A percentile compares a stretch with the other conserved stretches of the same genome.
phyloP scores from a whole-genome alignment of 164 flowering plant species.

The Magnolia officinalis region DNA sequence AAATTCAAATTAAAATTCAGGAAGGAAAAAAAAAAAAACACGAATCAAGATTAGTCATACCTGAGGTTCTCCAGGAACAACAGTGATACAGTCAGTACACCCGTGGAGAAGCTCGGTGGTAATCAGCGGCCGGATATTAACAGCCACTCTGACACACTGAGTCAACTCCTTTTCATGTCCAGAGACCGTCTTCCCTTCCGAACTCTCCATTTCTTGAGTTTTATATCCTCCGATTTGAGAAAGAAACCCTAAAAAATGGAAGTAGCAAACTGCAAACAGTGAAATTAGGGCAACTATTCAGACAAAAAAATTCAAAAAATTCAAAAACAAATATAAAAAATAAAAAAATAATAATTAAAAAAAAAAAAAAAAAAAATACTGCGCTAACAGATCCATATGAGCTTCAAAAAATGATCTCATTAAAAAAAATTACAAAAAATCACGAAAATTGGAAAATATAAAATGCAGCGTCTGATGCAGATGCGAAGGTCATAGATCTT shows the following conservation, averaged over 20 bases:
- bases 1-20: neutral
- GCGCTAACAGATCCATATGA: neutral
- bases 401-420: neutral
- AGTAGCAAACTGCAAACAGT: neutral
- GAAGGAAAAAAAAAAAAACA: neutral
- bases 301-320: neutral
- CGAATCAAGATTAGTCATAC: constrained; percentile 23
- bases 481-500: no score
- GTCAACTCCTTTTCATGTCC: constrained; percentile 30
- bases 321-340: no score
- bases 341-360: no score
- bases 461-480: neutral
- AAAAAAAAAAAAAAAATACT: no score
- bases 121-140: constrained; percentile 77
- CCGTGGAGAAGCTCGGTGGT: constrained; percentile 72
- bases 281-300: neutral
- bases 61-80: constrained; percentile 83
- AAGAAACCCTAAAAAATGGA: neutral
- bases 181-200: neutral
- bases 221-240: neutral
- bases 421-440: no score
- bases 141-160: constrained; percentile 80
- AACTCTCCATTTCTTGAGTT: constrained; percentile 5
- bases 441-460: neutral
- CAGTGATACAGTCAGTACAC: constrained; percentile 74